Evolutionary conservation across 2,329 filamentous ascomycete genomes (phyloP), one percentile per base, ranked within the genome.

Genomic region (Hypoxylon sp.): DNA sequence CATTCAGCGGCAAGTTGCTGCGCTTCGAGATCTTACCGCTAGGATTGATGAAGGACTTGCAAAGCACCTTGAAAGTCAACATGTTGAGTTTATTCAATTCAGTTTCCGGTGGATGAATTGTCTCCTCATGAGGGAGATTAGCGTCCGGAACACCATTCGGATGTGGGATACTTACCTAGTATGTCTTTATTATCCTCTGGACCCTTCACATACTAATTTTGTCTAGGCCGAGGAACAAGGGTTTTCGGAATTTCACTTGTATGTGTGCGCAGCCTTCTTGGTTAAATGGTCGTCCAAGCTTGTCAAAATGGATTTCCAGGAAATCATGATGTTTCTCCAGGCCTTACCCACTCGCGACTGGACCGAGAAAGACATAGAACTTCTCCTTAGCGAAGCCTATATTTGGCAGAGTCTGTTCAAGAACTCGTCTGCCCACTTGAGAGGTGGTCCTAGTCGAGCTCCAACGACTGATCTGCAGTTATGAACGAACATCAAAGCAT

Each of bases 131-230:
- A 88, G 96, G 68, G 96, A 99, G 80, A 92, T 99, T 70, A 97
- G 92, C 76, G 95, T 99, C 61, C 92, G 90, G 78, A 98, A 97
- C 77, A 97, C 93, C 0, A 97, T 99, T 69, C 87, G 96, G 72
- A 99, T 99, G 96, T 99, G 96, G 96, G 96, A 99, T 79, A 99
- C 96, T 24, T 99, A 99, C 81, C 87, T 99, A 82, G 95, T 97
- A 83, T 77, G 89, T 80, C 53, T 4, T 12, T 58, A n/a, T n/a
- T n/a, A n/a, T 12, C 2, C 30, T 11, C 59, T 30, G 28, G 2
- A 22, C 28, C 11, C 40, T 26, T 38, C 9, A 70, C 65, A 63
- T 64, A 12, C 48, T 61, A 56, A 61, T 51, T 36, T 18, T 33
- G 16, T 36, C 14, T 71, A 98, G 95, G 93, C 96, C 50, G 96